Conservation (phyloP, 768 basidiomycete genomes). For the Hysterangium stoloniferum region DNA sequence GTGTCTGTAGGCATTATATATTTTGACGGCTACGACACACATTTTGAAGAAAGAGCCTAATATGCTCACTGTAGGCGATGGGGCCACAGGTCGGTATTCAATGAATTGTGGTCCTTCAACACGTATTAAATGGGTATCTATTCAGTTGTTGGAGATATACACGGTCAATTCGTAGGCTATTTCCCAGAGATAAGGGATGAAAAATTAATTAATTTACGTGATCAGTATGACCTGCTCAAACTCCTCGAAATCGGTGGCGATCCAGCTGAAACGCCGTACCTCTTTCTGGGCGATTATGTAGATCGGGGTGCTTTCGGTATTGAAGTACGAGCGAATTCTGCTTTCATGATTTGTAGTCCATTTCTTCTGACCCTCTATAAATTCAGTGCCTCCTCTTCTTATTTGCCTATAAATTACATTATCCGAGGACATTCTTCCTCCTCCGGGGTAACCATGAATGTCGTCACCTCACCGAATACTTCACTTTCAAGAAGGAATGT, state of each 20-base stretch:
- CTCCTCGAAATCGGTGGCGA: conserved; percentile 92
- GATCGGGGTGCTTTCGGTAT: conserved; percentile 93
- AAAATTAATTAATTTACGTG: conserved; percentile 7
- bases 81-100: conserved; percentile 73
- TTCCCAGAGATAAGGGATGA: too few species aligned
- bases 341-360: neutral
- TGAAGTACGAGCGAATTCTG: conserved; percentile 41
- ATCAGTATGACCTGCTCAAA: conserved; percentile 95
- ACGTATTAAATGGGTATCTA: conserved; percentile 3
- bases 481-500: conserved; percentile 98
- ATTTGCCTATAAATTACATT: conserved; percentile 87
- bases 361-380: neutral
- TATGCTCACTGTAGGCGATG: conserved; percentile 77
- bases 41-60: conserved; percentile 74
- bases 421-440: conserved; percentile 73
- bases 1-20: conserved; percentile 63
- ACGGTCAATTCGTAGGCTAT: conserved; percentile 84
- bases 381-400: conserved; percentile 82
- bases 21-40: conserved; percentile 60
- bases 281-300: conserved; percentile 96
- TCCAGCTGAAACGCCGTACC: conserved; percentile 74
- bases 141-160: conserved; percentile 92
- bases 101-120: neutral
- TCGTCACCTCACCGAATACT: conserved; percentile 92
- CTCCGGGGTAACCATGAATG: conserved; percentile 98